These are phyloP conservation scores for Paratrimastix pyriformis DNA, from an alignment of 78 protist genomes.

Conservation along the genomic window DNA sequence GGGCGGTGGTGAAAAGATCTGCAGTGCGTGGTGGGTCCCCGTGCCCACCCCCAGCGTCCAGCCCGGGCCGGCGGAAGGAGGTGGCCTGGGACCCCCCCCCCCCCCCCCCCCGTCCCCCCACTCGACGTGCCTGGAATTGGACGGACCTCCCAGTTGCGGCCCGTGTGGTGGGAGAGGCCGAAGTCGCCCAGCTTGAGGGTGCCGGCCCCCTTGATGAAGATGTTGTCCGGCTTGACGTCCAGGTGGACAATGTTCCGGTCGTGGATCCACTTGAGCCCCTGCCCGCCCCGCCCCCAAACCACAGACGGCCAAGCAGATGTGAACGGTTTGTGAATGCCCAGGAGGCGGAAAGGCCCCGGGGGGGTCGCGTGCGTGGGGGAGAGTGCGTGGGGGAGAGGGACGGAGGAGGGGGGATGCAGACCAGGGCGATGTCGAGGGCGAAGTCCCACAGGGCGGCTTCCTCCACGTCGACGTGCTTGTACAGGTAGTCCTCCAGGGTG, in stretches of 20 bases:
- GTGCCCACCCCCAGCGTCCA: constrained; percentile 1
- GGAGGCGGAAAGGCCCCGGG: too few relatives aligned
- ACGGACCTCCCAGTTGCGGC: neutral
- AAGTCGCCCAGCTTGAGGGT: constrained; percentile 62
- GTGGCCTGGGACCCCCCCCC: too few relatives aligned
- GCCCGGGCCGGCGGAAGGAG: too few relatives aligned
- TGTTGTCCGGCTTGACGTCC: constrained; percentile 72
- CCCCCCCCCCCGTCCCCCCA: too few relatives aligned
- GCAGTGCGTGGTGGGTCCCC: neutral
- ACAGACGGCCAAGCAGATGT: neutral
- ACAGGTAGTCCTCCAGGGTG: constrained; percentile 32
- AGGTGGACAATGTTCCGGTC: constrained; percentile 49
- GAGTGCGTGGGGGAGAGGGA: too few relatives aligned
- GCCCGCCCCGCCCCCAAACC: too few relatives aligned
- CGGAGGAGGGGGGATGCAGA: too few relatives aligned
- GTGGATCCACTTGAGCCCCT: constrained; percentile 60
- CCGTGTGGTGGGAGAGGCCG: constrained; percentile 39
- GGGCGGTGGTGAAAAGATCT: constrained; percentile 14
- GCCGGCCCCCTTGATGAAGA: constrained; percentile 40
- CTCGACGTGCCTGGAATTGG: too few relatives aligned
- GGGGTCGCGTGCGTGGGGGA: too few relatives aligned
- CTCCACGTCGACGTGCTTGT: neutral
- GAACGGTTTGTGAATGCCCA: neutral
- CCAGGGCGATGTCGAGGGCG: constrained; percentile 36
- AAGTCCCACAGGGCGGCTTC: constrained; percentile 49